Conservation (phyloP, 148 eudicot species). For the Talinum fruticosum region DNA sequence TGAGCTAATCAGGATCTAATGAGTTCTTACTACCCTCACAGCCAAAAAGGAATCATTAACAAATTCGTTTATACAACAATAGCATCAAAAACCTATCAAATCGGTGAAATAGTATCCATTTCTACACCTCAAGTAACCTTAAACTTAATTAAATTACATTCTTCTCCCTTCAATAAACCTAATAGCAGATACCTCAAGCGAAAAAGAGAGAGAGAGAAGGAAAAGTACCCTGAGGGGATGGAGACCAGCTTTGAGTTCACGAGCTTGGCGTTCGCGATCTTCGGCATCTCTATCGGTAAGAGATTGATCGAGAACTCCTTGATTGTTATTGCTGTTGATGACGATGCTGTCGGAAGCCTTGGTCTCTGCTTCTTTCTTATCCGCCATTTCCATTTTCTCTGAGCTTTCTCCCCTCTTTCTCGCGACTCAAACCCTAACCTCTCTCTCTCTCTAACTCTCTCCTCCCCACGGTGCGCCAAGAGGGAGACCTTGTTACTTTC, state of each 20-base stretch:
- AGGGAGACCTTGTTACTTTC: background rate
- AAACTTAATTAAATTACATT: background rate
- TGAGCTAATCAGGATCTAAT: background rate
- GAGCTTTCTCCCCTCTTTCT: background rate
- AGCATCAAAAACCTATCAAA: background rate
- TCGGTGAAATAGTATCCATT: background rate
- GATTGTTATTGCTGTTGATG: slow-evolving; percentile 10
- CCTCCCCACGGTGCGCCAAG: background rate
- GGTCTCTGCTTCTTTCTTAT: slow-evolving; percentile 39
- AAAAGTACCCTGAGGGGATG: slow-evolving; percentile 76
- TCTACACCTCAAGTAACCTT: background rate
- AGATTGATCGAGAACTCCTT: slow-evolving; percentile 23
- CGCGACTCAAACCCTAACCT: slow-evolving; percentile 15
- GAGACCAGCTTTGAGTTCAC: slow-evolving; percentile 75
- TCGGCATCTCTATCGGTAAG: slow-evolving; percentile 41
- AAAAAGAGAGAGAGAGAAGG: background rate
- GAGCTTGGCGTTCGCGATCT: slow-evolving; percentile 67
- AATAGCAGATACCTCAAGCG: background rate
- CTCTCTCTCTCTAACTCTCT: background rate
- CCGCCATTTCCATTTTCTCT: slow-evolving; percentile 37
- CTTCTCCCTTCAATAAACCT: background rate
- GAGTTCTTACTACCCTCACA: background rate
- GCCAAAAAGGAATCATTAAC: background rate
- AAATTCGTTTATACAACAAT: background rate
- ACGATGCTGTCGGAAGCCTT: slow-evolving; percentile 34